Base-by-base conservation (phyloP, 2,329 filamentous ascomycete genomes). In the Fusarium avenaceum region DNA sequence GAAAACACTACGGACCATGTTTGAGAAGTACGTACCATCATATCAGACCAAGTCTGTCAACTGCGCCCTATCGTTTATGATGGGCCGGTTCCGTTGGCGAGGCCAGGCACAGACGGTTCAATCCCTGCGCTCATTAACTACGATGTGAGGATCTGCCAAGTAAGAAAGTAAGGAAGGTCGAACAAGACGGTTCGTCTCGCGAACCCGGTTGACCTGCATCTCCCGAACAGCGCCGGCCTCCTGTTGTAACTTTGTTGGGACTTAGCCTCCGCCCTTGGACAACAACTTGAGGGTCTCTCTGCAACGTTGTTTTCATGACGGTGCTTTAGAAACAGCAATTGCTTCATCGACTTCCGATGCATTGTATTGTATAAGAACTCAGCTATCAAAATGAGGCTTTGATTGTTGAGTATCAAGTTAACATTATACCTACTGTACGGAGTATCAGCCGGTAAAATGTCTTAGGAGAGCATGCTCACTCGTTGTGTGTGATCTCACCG, bases 161-260 rank as follows among this genome's bases (percentile, higher is more conserved):
- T 51, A 30, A 30, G 24, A 24, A 24, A 24, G 24, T 7, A 24
- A 24, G 24, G 43, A 43, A 32, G 42, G 54, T 40, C 13, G 40
- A 58, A n/a, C 47, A 55, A 24, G 51, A 24, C 40, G 66, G 65
- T 68, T 71, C 57, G 57, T 60, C 60, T 64, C 59, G 61, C 43
- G 32, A 70, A 57, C 39, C 70, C 68, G 72, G 67, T 60, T 50
- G 57, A 50, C 50, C 39, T 69, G 61, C 71, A 64, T 73, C 54
- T 71, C 67, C 67, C 62, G 65, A 57, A 62, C 32, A 62, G 53
- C n/a, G n/a, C 26, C 39, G 50, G 48, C 47, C 45, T 65, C 50
- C 48, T 65, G 52, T 46, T 45, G 56, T 58, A 61, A 63, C 62
- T 63, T 53, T 33, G 19, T 67, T 67, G 26, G 30, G 57, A 28